A percentile compares a stretch with the other conserved stretches of the same genome.
Evolutionary conservation across 257 asterid genomes (phyloP).

Genomic region (Craterostigma plantagineum): DNA sequence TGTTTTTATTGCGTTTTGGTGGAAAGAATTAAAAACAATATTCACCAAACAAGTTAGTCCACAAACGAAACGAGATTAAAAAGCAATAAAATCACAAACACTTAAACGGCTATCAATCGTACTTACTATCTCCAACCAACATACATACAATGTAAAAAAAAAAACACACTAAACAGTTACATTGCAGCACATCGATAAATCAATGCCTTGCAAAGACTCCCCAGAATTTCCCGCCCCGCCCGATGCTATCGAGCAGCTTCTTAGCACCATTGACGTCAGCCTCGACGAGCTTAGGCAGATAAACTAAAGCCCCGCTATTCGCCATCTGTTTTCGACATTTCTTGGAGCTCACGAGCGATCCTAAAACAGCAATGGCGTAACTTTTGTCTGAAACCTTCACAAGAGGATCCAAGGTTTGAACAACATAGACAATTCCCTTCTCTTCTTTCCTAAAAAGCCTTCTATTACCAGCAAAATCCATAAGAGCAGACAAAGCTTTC

Average conservation of each 20-base stretch:
- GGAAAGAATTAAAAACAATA: no score
- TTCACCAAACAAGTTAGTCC: no score
- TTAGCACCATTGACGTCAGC: constrained; percentile 55
- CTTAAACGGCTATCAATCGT: no score
- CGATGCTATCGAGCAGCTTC: constrained; percentile 53
- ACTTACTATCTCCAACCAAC: no score
- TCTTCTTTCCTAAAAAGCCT: constrained; percentile 58
- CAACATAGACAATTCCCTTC: constrained; percentile 34
- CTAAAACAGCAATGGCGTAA: constrained; percentile 22
- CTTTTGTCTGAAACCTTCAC: constrained; percentile 30
- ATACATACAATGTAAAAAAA: no score
- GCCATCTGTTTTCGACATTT: constrained; percentile 61
- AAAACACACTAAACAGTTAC: not conserved
- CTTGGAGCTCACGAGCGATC: constrained; percentile 37
- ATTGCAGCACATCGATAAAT: not conserved
- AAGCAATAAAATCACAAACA: no score
- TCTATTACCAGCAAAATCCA: constrained; percentile 37
- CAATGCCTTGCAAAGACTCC: constrained; percentile 34
- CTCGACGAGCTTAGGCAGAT: constrained; percentile 57
- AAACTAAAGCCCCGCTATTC: constrained; percentile 38
- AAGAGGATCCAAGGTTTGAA: constrained; percentile 41
- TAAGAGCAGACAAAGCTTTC: constrained; percentile 28
- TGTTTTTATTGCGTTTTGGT: no score
- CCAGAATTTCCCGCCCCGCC: constrained; percentile 50
- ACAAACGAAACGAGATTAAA: no score